A percentile compares a stretch with the other conserved stretches of the same genome.
Conservation (phyloP, 208 protist species). For the Acanthamoeba divionensis region DNA sequence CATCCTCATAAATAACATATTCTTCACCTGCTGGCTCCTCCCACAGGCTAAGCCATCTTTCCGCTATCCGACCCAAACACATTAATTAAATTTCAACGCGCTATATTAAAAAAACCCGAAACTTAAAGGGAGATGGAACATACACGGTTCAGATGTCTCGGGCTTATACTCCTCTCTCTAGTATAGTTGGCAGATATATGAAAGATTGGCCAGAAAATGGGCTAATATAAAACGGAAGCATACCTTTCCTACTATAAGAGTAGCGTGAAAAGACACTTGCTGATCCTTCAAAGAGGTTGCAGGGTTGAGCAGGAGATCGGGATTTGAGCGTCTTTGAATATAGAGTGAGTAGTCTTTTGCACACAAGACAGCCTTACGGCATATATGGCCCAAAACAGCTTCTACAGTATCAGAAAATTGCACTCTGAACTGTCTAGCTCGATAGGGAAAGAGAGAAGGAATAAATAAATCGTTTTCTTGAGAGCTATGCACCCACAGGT, state of each 20-base stretch:
- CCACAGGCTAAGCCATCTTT: not conserved
- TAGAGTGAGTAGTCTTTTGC: not conserved
- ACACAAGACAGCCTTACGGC: not conserved
- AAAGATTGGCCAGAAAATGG: too few species aligned
- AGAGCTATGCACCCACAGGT: too few species aligned
- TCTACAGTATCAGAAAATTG: slow-evolving; percentile 9
- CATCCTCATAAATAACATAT: not conserved
- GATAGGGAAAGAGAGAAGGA: too few species aligned
- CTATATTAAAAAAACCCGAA: not conserved
- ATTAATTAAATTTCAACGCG: not conserved
- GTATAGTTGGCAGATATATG: too few species aligned
- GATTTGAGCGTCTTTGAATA: not conserved
- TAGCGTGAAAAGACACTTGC: not conserved
- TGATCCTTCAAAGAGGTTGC: not conserved
- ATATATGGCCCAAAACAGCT: not conserved
- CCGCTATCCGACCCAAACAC: not conserved
- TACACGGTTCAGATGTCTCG: too few species aligned
- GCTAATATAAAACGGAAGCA: too few species aligned
- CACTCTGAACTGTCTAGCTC: not conserved
- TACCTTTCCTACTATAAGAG: not conserved
- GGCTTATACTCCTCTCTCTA: too few species aligned
- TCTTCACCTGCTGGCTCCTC: not conserved
- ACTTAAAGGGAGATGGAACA: too few species aligned
- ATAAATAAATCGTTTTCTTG: too few species aligned
- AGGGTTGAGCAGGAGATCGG: not conserved